Percentiles rank a stretch among this genome's conserved stretches.
Conservation (phyloP, 192 early-diverging fungal genomes). For the Mortierella hygrophila region DNA sequence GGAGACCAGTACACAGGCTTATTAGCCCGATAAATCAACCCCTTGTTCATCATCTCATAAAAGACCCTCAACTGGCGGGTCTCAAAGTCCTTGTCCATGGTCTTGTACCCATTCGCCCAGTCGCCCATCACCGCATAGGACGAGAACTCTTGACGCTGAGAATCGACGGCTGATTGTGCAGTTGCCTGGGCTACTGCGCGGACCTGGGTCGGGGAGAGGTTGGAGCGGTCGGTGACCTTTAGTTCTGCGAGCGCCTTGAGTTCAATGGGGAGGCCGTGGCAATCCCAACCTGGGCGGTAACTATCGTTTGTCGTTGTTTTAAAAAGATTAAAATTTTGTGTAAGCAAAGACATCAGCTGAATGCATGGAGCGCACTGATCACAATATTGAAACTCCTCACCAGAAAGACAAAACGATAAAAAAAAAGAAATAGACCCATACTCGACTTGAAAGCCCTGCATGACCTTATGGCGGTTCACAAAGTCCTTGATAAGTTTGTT, state of each 20-base stretch:
- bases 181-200: conserved; percentile 66
- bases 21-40: conserved; percentile 78
- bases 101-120: conserved; percentile 77
- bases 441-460: conserved; percentile 77
- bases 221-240: conserved; percentile 55
- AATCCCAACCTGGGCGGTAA: conserved; percentile 84
- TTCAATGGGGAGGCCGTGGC: conserved; percentile 87
- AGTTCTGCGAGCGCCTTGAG: conserved; percentile 77
- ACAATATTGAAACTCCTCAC: background rate
- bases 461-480: conserved; percentile 79
- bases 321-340: background rate
- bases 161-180: conserved; percentile 69
- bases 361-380: background rate
- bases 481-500: conserved; percentile 89
- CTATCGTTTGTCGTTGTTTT: conserved; percentile 33
- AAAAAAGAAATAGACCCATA: conserved; percentile 28
- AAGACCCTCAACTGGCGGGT: conserved; percentile 79
- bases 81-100: conserved; percentile 80
- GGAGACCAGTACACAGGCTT: conserved; percentile 90
- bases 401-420: background rate
- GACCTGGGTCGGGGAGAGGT: conserved; percentile 61
- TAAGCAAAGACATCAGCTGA: background rate
- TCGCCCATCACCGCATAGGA: conserved; percentile 83
- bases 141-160: conserved; percentile 69
- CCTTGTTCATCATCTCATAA: conserved; percentile 77